A percentile compares a stretch with the other conserved stretches of the same genome.
phyloP scores from a whole-genome alignment of 805 yeast species.

The Yarrowia deformans region DNA sequence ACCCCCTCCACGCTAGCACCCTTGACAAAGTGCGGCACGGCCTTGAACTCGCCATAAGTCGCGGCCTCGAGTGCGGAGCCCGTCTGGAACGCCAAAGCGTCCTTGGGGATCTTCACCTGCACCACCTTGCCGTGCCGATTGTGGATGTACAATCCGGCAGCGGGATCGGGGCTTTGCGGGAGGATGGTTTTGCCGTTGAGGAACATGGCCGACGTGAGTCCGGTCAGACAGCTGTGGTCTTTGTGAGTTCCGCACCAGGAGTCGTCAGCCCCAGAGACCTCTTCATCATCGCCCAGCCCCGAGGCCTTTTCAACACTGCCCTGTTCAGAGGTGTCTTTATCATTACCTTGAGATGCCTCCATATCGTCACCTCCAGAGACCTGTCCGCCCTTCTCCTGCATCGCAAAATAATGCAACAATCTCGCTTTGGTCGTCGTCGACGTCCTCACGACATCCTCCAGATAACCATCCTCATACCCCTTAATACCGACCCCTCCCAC shows the following conservation, averaged over 20 bases:
- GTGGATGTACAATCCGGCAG: conserved; percentile 60
- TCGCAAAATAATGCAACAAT: conserved; percentile 61
- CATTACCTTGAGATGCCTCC: too few species aligned
- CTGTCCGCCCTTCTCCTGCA: neutral
- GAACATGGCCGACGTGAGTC: conserved; percentile 62
- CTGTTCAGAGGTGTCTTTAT: too few species aligned
- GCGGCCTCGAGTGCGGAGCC: conserved; percentile 64
- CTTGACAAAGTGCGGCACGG: conserved; percentile 65
- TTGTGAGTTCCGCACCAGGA: conserved; percentile 70
- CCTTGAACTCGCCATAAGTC: conserved; percentile 58
- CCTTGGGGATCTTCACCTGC: conserved; percentile 61
- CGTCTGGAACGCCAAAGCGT: conserved; percentile 67
- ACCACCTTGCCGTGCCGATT: conserved; percentile 56
- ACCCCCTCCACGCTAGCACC: conserved; percentile 53
- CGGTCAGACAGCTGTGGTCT: conserved; percentile 68
- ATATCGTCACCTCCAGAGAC: too few species aligned
- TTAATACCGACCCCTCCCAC: conserved; percentile 47
- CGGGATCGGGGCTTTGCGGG: conserved; percentile 53
- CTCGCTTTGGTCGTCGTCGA: conserved; percentile 67
- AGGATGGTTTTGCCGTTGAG: conserved; percentile 47
- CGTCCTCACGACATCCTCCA: conserved; percentile 56
- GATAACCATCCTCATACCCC: conserved; percentile 52
- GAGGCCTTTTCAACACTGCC: too few species aligned
- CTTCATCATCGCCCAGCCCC: too few species aligned
- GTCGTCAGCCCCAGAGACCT: conserved; percentile 44